These are phyloP conservation scores for Aspergillus kassunensis DNA, from an alignment of 495 filamentous ascomycete species.

Conservation along the genomic window DNA sequence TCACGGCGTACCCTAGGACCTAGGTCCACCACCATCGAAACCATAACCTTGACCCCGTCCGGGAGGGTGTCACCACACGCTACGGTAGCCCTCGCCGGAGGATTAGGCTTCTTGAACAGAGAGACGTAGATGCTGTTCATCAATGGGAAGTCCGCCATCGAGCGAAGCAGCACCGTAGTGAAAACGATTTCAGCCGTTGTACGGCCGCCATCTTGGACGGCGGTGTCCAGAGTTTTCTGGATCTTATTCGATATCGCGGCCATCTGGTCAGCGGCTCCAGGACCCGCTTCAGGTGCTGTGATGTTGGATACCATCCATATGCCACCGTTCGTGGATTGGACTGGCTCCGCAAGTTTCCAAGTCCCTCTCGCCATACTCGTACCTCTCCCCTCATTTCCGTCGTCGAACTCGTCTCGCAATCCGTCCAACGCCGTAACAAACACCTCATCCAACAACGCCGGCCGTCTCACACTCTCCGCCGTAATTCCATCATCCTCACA, in stretches of 20 bases:
- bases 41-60: conserved; percentile 53
- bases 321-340: conserved; percentile 18
- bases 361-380: background rate
- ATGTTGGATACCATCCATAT: conserved; percentile 45
- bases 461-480: conserved; percentile 36
- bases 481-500: conserved; percentile 27
- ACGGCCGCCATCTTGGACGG: conserved; percentile 9
- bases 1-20: conserved; percentile 33
- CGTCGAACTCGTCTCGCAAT: conserved; percentile 12
- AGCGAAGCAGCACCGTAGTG: conserved; percentile 70
- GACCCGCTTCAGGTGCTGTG: conserved; percentile 37
- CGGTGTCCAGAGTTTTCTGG: conserved; percentile 25
- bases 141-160: conserved; percentile 70
- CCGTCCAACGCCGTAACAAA: conserved; percentile 34
- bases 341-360: conserved; percentile 14
- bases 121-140: conserved; percentile 72
- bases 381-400: background rate
- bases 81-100: conserved; percentile 79
- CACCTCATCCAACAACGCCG: conserved; percentile 41
- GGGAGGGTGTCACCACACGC: conserved; percentile 66
- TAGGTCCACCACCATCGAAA: conserved; percentile 47
- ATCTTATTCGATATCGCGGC: conserved; percentile 37
- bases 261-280: conserved; percentile 43
- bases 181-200: conserved; percentile 60
- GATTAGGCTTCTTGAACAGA: conserved; percentile 69